phyloP scores from a whole-genome alignment of 495 filamentous ascomycete species.

The Peziza echinospora region DNA sequence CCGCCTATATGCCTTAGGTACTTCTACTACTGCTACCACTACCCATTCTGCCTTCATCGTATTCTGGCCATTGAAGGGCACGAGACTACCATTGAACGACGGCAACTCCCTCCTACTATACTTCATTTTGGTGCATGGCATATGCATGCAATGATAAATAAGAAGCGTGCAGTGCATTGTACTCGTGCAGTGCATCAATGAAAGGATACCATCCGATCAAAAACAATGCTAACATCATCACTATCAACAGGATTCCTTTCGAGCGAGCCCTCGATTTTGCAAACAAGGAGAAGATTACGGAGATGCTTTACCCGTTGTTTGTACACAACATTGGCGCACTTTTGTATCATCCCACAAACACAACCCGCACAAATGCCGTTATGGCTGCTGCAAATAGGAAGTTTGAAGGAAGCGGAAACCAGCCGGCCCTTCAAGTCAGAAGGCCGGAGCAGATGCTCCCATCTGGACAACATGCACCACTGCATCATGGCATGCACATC shows the following conservation, averaged over 20 bases:
- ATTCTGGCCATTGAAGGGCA: too few species aligned
- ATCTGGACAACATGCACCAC: conserved; percentile 45
- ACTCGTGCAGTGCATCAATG: too few species aligned
- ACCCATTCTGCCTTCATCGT: too few species aligned
- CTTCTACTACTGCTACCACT: conserved; percentile 6
- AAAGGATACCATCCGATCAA: too few species aligned
- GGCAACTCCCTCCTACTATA: too few species aligned
- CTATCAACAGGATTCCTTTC: conserved; percentile 77
- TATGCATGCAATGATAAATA: too few species aligned
- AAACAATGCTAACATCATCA: conserved; percentile 10
- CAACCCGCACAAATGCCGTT: conserved; percentile 55
- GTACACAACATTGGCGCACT: conserved; percentile 92
- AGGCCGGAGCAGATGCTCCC: conserved; percentile 24
- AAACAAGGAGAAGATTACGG: conserved; percentile 98
- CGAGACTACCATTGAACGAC: too few species aligned
- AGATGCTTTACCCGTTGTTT: conserved; percentile 83
- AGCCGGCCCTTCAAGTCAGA: conserved; percentile 20
- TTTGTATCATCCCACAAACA: conserved; percentile 83
- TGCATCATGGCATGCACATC: conserved; percentile 60
- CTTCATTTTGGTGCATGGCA: too few species aligned
- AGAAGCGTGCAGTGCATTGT: too few species aligned
- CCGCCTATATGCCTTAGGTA: too few species aligned
- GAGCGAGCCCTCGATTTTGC: conserved; percentile 92
- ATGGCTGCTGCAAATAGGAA: conserved; percentile 71
- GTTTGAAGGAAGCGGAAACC: neutral